Evolutionary conservation across 352 stramenopile species (phyloP), one percentile per base, ranked within the genome.

Genomic region (Phytophthora cactorum): DNA sequence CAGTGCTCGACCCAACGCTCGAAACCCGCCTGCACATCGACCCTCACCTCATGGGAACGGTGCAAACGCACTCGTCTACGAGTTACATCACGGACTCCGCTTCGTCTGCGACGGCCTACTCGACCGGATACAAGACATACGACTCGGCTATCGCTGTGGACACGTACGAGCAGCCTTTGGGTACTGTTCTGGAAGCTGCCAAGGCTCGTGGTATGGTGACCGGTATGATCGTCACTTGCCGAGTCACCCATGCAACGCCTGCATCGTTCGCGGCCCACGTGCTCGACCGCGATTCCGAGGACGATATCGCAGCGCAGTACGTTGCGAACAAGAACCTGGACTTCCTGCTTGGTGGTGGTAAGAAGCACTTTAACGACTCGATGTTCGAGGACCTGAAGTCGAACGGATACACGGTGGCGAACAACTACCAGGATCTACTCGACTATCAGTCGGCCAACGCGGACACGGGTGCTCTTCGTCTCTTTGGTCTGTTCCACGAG

Each of bases 61-160:
- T 90, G 28, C 79, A 90, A 62, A 90, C 82, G 0, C 70, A 87
- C 59, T 91, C 78, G 53, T 82, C 80, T 43, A 89, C 69, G 29
- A 89, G 78, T n/a, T 87, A 84, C 60, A 84, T 91, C 61, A 91
- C 80, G 15, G 82, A 88, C 65, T 88, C 80, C 50, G 82, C 82
- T 10, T 76, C 80, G 17, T 74, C 77, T 12, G 78, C 77, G 17
- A 89, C 78, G 3, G 78, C 80, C 5, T 89, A 91, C 62, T 61
- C 82, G 27, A 87, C 80, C 0, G 78, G 78, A 14, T 89, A 78
- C 79, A 89, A 91, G 75, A 91, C 80, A 12, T 89, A 88, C 62
- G 77, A 90, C 28, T 70, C 65, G 4, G 82, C 68, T 4, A 90
- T 90, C 31, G 76, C 74, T 60, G 74, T 89, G 29, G 82, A 90